Evolutionary conservation across 2,329 filamentous ascomycete species (phyloP), one percentile per base, ranked within the genome.

Genomic region (Aciculosporium take): DNA sequence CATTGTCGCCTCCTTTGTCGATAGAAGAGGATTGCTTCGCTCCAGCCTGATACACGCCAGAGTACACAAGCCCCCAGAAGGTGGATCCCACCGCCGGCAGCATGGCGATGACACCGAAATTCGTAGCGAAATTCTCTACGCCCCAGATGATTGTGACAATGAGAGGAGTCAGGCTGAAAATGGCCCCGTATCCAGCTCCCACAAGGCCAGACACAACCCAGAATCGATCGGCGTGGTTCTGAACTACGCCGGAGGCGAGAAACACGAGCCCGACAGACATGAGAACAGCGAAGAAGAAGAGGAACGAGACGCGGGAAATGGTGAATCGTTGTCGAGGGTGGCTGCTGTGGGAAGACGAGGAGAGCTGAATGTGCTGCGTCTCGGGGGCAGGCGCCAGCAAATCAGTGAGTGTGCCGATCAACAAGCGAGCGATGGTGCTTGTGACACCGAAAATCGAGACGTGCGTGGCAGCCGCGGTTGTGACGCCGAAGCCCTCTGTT

Each of bases 121-220:
- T 96, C 0, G 91, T 98, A 44, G 86, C 91, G 57, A 98, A 96
- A 58, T 96, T 98, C 66, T 96, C 88, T 0, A 94, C 87, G 21
- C 91, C 91, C 91, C 91, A 98, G 35, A 98, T 89, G 8, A 95
- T 87, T n/a, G 81, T 86, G 51, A 95, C 82, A 43, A 96, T 84
- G 49, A 96, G 88, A 2, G 91, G 91, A 0, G 84, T 83, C 5
- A 96, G 72, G 37, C 78, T 83, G 66, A 96, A 98, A 18, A 88
- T 76, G 25, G 88, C 88, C 34, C 91, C 91, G 56, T 98, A 96
- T 34, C 91, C 91, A 1, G 87, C 80, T 6, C 91, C 91, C 6
- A 98, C 78, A 1, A 88, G 71, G 0, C 81, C 76, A 0, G 86
- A 93, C 7, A 94, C 83, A 37, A 89, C 62, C 73, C 87, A 89